Conservation (phyloP, 1,284 basidiomycete species). For the Phylloporus sp. region DNA sequence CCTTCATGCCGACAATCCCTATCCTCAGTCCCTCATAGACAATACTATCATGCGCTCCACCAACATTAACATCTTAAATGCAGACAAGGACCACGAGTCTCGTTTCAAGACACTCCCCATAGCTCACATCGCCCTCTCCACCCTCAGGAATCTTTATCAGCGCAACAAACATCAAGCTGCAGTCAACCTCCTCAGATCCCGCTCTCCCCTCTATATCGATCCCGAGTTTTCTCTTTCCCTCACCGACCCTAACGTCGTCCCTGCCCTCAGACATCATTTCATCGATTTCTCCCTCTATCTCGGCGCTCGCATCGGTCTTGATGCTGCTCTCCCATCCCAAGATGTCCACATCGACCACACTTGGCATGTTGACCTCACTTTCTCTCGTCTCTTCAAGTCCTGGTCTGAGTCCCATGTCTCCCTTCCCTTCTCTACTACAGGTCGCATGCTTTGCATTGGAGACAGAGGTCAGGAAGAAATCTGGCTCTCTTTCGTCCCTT, state of each 20-base stretch:
- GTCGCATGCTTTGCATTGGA: too few species aligned
- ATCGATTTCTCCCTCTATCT: slow-evolving; percentile 16
- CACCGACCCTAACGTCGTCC: too few species aligned
- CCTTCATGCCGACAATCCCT: neutral
- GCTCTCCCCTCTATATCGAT: too few species aligned
- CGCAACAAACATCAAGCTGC: too few species aligned
- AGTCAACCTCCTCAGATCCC: too few species aligned
- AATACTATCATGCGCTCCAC: neutral
- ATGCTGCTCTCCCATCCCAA: slow-evolving; percentile 9
- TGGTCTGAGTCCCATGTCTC: slow-evolving; percentile 3
- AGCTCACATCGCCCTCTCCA: too few species aligned
- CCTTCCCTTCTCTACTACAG: slow-evolving; percentile 1
- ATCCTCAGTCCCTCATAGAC: neutral
- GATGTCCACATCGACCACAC: neutral
- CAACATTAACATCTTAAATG: neutral
- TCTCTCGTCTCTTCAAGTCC: slow-evolving; percentile 2
- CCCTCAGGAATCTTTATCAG: too few species aligned
- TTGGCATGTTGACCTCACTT: slow-evolving; percentile 14
- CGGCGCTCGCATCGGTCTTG: slow-evolving; percentile 1
- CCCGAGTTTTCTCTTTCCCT: too few species aligned
- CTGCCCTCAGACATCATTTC: slow-evolving; percentile 3
- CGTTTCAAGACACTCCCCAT: too few species aligned
- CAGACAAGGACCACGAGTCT: too few species aligned
- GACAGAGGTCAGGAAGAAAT: slow-evolving; percentile 1
- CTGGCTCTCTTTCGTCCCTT: slow-evolving; percentile 10